phyloP scores from a whole-genome alignment of 2,329 filamentous ascomycete species.

The Paecilomyces variotii region DNA sequence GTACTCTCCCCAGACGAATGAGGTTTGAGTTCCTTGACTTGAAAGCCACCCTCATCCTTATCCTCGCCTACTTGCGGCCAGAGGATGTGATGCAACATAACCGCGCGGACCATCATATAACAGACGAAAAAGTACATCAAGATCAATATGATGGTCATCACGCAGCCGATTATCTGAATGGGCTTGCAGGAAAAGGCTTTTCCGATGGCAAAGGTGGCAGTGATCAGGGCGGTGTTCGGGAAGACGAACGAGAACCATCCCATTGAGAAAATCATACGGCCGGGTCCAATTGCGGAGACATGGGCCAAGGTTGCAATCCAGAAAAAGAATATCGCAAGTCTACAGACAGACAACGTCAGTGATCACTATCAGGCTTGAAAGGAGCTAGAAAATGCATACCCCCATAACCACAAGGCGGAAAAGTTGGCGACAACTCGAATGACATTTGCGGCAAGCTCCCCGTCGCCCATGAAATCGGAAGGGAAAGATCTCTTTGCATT shows the following conservation, averaged over 20 bases:
- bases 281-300: slow-evolving; percentile 55
- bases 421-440: slow-evolving; percentile 52
- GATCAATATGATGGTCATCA: slow-evolving; percentile 58
- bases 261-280: slow-evolving; percentile 68
- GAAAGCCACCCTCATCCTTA: slow-evolving; percentile 54
- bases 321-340: slow-evolving; percentile 77
- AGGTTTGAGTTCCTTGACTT: slow-evolving; percentile 23
- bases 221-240: slow-evolving; percentile 66
- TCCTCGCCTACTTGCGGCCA: slow-evolving; percentile 68
- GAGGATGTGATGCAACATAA: slow-evolving; percentile 59
- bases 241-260: slow-evolving; percentile 81
- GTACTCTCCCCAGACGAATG: slow-evolving; percentile 9
- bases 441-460: slow-evolving; percentile 47
- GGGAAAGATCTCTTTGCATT: slow-evolving; percentile 39
- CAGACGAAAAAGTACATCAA: slow-evolving; percentile 63
- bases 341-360: slow-evolving; percentile 11
- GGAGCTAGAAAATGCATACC: slow-evolving; percentile 25
- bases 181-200: slow-evolving; percentile 51
- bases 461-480: slow-evolving; percentile 49
- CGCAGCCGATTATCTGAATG: slow-evolving; percentile 60
- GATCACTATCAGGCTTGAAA: not conserved
- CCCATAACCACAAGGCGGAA: slow-evolving; percentile 72
- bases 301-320: slow-evolving; percentile 69
- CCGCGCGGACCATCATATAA: slow-evolving; percentile 60
- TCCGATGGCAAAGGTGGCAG: slow-evolving; percentile 65